Conservation (phyloP, 345 rosid species). For the Bruguiera sexangula region DNA sequence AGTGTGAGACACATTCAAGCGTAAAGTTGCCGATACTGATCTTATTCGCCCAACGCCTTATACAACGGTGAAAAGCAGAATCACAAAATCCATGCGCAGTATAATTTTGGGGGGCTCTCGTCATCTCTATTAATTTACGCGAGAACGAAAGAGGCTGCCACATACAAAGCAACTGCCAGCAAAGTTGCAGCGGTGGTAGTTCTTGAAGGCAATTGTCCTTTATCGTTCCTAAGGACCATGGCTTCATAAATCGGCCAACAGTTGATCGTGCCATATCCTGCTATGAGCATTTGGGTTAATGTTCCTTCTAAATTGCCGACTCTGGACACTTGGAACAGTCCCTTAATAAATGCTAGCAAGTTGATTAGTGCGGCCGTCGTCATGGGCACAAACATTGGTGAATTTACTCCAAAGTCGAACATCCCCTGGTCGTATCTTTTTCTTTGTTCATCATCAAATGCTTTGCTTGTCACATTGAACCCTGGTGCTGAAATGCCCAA, state of each 20-base stretch:
- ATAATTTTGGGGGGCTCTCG: too few species aligned
- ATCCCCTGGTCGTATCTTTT: constrained; percentile 51
- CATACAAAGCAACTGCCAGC: constrained; percentile 29
- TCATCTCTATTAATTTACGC: not conserved
- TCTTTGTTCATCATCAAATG: constrained; percentile 42
- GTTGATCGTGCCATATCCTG: constrained; percentile 45
- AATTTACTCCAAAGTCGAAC: constrained; percentile 56
- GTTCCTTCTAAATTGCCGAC: constrained; percentile 23
- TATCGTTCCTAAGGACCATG: constrained; percentile 51
- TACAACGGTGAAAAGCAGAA: too few species aligned
- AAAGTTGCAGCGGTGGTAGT: constrained; percentile 28
- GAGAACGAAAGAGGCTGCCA: constrained; percentile 26
- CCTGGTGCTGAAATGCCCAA: constrained; percentile 44
- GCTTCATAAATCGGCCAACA: constrained; percentile 61
- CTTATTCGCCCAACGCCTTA: too few species aligned
- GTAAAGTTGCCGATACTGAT: too few species aligned
- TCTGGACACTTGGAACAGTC: constrained; percentile 16
- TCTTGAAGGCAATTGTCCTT: constrained; percentile 43
- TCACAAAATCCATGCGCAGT: not conserved
- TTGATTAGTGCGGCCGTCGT: constrained; percentile 48
- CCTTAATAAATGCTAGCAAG: constrained; percentile 36
- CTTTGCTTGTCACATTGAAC: constrained; percentile 63
- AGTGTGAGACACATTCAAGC: too few species aligned
- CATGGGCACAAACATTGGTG: constrained; percentile 47
- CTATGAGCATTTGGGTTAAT: constrained; percentile 35